phyloP scores from a whole-genome alignment of 2,329 filamentous ascomycete species.

The Pestalotiopsis sp. region DNA sequence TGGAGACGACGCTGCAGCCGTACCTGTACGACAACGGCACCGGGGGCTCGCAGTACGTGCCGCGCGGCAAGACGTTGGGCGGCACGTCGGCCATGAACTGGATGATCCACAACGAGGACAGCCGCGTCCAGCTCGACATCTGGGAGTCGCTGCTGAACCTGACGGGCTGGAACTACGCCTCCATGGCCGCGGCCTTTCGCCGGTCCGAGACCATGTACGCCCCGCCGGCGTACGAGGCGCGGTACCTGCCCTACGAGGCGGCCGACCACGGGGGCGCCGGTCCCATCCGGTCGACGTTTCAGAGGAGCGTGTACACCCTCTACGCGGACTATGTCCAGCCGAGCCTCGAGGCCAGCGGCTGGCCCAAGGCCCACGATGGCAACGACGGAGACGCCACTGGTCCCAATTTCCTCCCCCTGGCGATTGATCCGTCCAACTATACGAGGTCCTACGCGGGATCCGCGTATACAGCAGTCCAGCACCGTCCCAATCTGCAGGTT shows the following conservation, averaged over 20 bases:
- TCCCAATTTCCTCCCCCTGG: constrained; percentile 11
- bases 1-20: constrained; percentile 12
- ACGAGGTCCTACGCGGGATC: constrained; percentile 15
- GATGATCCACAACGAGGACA: constrained; percentile 16
- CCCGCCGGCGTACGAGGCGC: constrained; percentile 9
- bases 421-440: constrained; percentile 13
- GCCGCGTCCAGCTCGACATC: constrained; percentile 14
- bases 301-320: constrained; percentile 14
- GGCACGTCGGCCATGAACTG: constrained; percentile 17
- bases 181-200: constrained; percentile 12
- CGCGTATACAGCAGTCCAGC: neutral
- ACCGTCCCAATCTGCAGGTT: constrained; percentile 7
- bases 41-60: constrained; percentile 12
- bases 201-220: constrained; percentile 15
- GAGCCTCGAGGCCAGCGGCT: constrained; percentile 9
- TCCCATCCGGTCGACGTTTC: constrained; percentile 14
- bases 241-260: constrained; percentile 13
- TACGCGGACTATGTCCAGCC: constrained; percentile 13
- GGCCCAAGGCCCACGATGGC: constrained; percentile 6
- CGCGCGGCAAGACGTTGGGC: constrained; percentile 12
- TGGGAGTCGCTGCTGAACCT: constrained; percentile 15
- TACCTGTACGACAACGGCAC: constrained; percentile 14
- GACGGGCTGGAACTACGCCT: constrained; percentile 15
- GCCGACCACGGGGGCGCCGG: constrained; percentile 10
- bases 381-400: constrained; percentile 14